Evolutionary conservation across 495 filamentous ascomycete species (phyloP).

Genomic region (Penicillium bovifimosum): DNA sequence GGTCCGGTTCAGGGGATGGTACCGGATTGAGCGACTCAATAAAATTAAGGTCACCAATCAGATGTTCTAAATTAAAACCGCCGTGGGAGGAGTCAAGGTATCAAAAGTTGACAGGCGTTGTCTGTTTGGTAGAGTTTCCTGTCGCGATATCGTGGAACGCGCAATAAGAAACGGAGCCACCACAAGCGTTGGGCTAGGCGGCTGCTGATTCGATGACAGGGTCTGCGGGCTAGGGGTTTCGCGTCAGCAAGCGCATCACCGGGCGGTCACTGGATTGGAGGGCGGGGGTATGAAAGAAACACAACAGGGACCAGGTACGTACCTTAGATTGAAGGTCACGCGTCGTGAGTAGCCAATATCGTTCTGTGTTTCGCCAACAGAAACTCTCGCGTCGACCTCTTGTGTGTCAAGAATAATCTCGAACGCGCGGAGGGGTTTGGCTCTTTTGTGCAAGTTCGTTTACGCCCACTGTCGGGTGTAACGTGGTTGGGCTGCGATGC

Average conservation of each 20-base stretch:
- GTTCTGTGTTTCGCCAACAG: constrained; percentile 10
- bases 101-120: constrained; percentile 5
- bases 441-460: constrained; percentile 37
- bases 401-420: constrained; percentile 26
- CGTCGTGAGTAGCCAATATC: constrained; percentile 5
- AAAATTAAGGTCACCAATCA: constrained; percentile 15
- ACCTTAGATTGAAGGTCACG: constrained; percentile 25
- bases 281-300: constrained; percentile 21
- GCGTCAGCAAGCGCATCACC: constrained; percentile 44
- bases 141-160: constrained; percentile 26
- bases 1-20: constrained; percentile 21
- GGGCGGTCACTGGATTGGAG: constrained; percentile 42
- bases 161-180: constrained; percentile 23
- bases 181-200: constrained; percentile 18
- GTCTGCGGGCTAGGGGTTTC: constrained; percentile 36
- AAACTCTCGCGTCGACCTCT: constrained; percentile 19
- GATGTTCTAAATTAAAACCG: constrained; percentile 2
- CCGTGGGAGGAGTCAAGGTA: constrained; percentile 6
- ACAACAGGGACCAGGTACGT: constrained; percentile 32
- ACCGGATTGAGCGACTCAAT: constrained; percentile 19
- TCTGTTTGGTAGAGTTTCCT: constrained; percentile 28
- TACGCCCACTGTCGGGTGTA: constrained; percentile 37
- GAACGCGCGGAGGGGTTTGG: constrained; percentile 28
- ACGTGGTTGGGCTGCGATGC: constrained; percentile 51
- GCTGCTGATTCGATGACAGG: constrained; percentile 42